phyloP scores from a whole-genome alignment of 2,329 filamentous ascomycete genomes.

The Colletotrichum orchidophilum region DNA sequence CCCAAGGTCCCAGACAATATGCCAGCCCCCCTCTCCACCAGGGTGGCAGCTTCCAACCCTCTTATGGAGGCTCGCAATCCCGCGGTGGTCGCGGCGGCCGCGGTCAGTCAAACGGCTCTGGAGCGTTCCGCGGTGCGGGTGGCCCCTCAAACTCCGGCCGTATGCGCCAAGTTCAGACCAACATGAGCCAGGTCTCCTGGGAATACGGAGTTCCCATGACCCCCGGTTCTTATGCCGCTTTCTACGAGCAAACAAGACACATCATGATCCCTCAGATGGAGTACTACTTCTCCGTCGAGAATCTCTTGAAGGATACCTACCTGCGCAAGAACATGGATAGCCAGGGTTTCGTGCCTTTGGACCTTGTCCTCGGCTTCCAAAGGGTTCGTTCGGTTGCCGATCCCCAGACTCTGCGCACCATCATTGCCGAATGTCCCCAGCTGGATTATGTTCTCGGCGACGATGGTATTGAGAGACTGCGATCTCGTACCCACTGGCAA shows the following conservation, averaged over 20 bases:
- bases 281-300: slow-evolving; percentile 98
- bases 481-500: slow-evolving; percentile 79
- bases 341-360: slow-evolving; percentile 87
- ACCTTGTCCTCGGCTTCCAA: slow-evolving; percentile 86
- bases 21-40: slow-evolving; percentile 57
- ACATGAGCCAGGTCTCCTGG: slow-evolving; percentile 42
- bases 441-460: slow-evolving; percentile 80
- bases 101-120: slow-evolving; percentile 23
- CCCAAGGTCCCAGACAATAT: slow-evolving; percentile 44
- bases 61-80: slow-evolving; percentile 27
- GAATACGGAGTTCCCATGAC: slow-evolving; percentile 49
- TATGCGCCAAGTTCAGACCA: slow-evolving; percentile 48
- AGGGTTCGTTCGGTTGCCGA: slow-evolving; percentile 75
- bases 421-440: slow-evolving; percentile 71
- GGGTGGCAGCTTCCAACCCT: slow-evolving; percentile 33
- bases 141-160: slow-evolving; percentile 38
- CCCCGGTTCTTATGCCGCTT: slow-evolving; percentile 2
- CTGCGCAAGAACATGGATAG: slow-evolving; percentile 93
- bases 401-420: slow-evolving; percentile 53
- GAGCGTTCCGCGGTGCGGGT: slow-evolving; percentile 21
- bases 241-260: slow-evolving; percentile 20
- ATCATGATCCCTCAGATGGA: slow-evolving; percentile 68
- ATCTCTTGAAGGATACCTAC: slow-evolving; percentile 92
- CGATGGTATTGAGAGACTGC: slow-evolving; percentile 82
- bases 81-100: slow-evolving; percentile 31